phyloP scores from a whole-genome alignment of 1,284 basidiomycete genomes.

The Mrakiaceae sp. region DNA sequence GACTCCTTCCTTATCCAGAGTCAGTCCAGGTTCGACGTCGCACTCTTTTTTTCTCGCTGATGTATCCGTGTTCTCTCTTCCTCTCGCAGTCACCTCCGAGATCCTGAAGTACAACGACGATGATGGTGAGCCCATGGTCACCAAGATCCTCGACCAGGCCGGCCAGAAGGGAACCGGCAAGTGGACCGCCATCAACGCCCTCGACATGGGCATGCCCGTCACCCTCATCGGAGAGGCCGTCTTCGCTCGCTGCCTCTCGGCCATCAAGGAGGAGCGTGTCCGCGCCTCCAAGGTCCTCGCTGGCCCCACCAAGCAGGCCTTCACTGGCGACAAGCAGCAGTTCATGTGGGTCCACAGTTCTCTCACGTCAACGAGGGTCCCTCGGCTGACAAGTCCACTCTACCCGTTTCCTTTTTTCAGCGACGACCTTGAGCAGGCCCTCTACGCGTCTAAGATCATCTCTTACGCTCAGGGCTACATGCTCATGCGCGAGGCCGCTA shows the following conservation, averaged over 20 bases:
- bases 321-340: slow-evolving; percentile 96
- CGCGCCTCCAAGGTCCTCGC: slow-evolving; percentile 83
- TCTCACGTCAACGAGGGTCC: background rate
- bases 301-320: slow-evolving; percentile 81
- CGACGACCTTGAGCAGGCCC: slow-evolving; percentile 91
- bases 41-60: background rate
- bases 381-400: background rate
- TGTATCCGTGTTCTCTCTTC: background rate
- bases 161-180: slow-evolving; percentile 99
- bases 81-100: slow-evolving; percentile 57
- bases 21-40: background rate
- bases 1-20: slow-evolving; percentile 98
- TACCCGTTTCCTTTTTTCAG: slow-evolving; percentile 12
- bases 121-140: slow-evolving; percentile 79
- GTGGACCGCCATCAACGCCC: slow-evolving; percentile 98
- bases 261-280: slow-evolving; percentile 93
- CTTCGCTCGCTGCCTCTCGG: slow-evolving; percentile 94
- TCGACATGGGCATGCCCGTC: slow-evolving; percentile 88
- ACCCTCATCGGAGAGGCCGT: slow-evolving; percentile 99
- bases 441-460: slow-evolving; percentile 99
- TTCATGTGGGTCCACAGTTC: slow-evolving; percentile 52
- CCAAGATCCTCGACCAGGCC: slow-evolving; percentile 89
- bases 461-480: slow-evolving; percentile 99
- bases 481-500: slow-evolving; percentile 96
- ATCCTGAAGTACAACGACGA: slow-evolving; percentile 94